These are phyloP conservation scores for Durotheca rogersii DNA, from an alignment of 495 filamentous ascomycete genomes.

Conservation along the genomic window DNA sequence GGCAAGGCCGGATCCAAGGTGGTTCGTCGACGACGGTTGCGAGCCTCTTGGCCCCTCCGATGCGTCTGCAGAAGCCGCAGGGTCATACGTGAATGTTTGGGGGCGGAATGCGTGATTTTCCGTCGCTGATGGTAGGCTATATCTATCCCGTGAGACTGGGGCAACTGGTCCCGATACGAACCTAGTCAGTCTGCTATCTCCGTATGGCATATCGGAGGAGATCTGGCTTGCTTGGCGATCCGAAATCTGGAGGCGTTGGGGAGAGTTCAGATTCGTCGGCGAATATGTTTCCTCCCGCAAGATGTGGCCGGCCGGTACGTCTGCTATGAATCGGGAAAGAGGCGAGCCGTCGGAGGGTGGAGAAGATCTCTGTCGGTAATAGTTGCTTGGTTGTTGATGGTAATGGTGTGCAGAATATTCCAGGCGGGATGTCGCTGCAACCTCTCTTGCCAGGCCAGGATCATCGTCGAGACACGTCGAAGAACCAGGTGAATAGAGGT, in stretches of 20 bases:
- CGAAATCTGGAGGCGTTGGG: neutral
- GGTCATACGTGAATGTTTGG: neutral
- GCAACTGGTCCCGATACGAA: slow-evolving; percentile 1
- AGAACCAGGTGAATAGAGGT: slow-evolving; percentile 50
- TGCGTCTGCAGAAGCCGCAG: neutral
- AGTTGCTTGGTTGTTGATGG: slow-evolving; percentile 10
- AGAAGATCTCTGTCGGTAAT: neutral
- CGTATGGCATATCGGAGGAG: neutral
- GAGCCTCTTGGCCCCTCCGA: neutral
- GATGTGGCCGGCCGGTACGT: neutral
- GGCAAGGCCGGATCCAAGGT: no score
- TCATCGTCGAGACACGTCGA: slow-evolving; percentile 48
- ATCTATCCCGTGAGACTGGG: slow-evolving; percentile 2
- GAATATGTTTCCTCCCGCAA: slow-evolving; percentile 3
- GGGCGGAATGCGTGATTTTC: neutral
- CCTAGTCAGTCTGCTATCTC: neutral
- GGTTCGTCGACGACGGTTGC: no score
- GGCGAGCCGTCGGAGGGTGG: neutral
- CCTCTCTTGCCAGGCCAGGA: slow-evolving; percentile 27
- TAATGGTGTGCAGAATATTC: neutral
- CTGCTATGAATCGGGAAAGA: neutral
- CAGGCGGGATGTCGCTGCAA: slow-evolving; percentile 18
- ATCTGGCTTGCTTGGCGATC: neutral
- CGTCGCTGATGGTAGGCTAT: neutral
- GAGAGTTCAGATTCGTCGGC: neutral